Percentiles rank a stretch among this genome's conserved stretches.
These are phyloP conservation scores for Acacia confusa DNA, from an alignment of 306 rosid species.

Conservation along the genomic window DNA sequence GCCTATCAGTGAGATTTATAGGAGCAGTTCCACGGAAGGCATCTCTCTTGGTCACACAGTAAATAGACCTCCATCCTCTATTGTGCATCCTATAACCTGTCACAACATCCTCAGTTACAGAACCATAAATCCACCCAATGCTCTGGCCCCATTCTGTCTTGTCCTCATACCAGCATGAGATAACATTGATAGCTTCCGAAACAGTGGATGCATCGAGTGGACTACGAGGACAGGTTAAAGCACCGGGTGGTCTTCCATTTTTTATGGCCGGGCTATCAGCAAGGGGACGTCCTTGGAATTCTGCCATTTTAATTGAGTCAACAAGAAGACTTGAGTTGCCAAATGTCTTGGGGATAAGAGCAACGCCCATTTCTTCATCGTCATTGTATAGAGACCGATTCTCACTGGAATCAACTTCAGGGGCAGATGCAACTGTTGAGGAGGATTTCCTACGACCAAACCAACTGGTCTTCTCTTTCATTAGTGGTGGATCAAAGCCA, in stretches of 20 bases:
- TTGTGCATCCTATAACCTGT: slow-evolving; percentile 86
- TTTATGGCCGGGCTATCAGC: slow-evolving; percentile 67
- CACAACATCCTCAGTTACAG: slow-evolving; percentile 82
- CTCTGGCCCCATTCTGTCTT: slow-evolving; percentile 78
- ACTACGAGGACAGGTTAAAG: slow-evolving; percentile 55
- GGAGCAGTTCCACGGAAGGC: slow-evolving; percentile 85
- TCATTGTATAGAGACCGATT: slow-evolving; percentile 36
- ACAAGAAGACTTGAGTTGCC: slow-evolving; percentile 71
- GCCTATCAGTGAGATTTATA: slow-evolving; percentile 73
- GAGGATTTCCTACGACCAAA: slow-evolving; percentile 52
- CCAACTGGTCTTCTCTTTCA: slow-evolving; percentile 46
- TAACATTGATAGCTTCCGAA: slow-evolving; percentile 69
- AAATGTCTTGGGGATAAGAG: slow-evolving; percentile 66
- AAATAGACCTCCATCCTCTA: slow-evolving; percentile 74
- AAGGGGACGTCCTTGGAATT: slow-evolving; percentile 75
- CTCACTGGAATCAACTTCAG: slow-evolving; percentile 46
- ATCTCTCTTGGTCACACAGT: slow-evolving; percentile 77
- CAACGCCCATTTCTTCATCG: slow-evolving; percentile 52
- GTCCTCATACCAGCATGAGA: slow-evolving; percentile 82
- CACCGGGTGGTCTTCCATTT: slow-evolving; percentile 65
- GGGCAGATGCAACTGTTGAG: slow-evolving; percentile 58
- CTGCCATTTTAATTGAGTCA: slow-evolving; percentile 67
- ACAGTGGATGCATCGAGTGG: slow-evolving; percentile 61
- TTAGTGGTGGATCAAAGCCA: slow-evolving; percentile 72
- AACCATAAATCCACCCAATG: slow-evolving; percentile 83